A percentile compares a stretch with the other conserved stretches of the same genome.
These are phyloP conservation scores for Rhizophora mangle DNA, from an alignment of 345 rosid species.

Conservation along the genomic window DNA sequence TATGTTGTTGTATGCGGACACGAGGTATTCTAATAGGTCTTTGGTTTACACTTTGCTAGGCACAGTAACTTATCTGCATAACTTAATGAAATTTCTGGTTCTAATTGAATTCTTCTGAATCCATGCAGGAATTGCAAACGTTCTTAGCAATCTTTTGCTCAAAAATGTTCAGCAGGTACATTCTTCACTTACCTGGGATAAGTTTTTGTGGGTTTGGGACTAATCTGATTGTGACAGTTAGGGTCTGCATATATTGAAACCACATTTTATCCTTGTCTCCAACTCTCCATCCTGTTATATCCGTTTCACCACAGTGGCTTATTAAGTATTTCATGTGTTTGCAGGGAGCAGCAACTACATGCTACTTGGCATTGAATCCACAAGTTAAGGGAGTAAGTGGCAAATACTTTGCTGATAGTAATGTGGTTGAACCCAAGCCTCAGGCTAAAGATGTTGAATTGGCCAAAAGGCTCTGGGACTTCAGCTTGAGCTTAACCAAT, in stretches of 20 bases:
- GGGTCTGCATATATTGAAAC: too few relatives aligned
- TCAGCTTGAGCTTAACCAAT: constrained; percentile 32
- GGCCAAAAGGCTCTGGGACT: constrained; percentile 51
- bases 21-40: neutral
- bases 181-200: neutral
- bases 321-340: neutral
- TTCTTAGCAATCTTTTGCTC: constrained; percentile 34
- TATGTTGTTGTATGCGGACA: neutral
- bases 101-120: constrained; percentile 10
- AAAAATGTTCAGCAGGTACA: constrained; percentile 54
- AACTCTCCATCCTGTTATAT: neutral
- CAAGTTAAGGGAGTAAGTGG: constrained; percentile 54
- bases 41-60: neutral
- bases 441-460: constrained; percentile 45
- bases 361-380: constrained; percentile 66
- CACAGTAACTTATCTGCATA: neutral
- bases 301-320: neutral
- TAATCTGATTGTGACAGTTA: neutral
- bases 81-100: constrained; percentile 1
- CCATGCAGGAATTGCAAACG: constrained; percentile 38
- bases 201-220: neutral
- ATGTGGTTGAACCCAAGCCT: constrained; percentile 36
- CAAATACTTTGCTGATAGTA: constrained; percentile 48
- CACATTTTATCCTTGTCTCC: neutral
- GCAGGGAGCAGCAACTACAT: constrained; percentile 77